Evolutionary conservation across 192 early-diverging fungal genomes (phyloP).

Genomic region (Podila verticillata): DNA sequence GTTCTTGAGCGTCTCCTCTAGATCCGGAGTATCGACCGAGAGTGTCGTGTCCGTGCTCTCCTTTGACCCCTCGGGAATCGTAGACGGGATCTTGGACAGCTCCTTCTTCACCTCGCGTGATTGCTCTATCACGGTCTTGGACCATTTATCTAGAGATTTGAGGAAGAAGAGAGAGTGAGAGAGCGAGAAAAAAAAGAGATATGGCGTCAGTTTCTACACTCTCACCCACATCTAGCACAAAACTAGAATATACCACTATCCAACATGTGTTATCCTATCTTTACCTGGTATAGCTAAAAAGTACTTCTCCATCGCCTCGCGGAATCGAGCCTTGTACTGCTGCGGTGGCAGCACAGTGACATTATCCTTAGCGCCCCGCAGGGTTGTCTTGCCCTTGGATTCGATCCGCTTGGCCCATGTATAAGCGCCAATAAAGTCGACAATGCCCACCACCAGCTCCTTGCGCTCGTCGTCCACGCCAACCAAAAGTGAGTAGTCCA

Average conservation of each 20-base stretch:
- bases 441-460: constrained; percentile 86
- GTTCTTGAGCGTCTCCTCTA: constrained; percentile 23
- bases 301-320: constrained; percentile 87
- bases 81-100: neutral
- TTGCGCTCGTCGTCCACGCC: constrained; percentile 88
- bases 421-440: constrained; percentile 94
- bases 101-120: constrained; percentile 26
- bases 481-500: constrained; percentile 97
- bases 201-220: neutral
- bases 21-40: neutral
- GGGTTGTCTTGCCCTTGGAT: constrained; percentile 71
- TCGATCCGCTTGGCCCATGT: constrained; percentile 99
- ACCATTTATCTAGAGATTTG: constrained; percentile 38
- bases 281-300: constrained; percentile 89
- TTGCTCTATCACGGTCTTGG: constrained; percentile 38
- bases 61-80: constrained; percentile 29
- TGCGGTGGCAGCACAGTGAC: constrained; percentile 95
- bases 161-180: neutral
- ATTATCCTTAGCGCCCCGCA: constrained; percentile 75
- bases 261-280: neutral
- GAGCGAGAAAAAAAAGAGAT: neutral
- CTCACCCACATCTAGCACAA: neutral
- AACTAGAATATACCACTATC: neutral
- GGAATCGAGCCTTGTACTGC: constrained; percentile 92
- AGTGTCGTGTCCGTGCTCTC: constrained; percentile 3